Evolutionary conservation across 805 yeast species (phyloP), one percentile per base, ranked within the genome.

Genomic region (Saccharomycopsis selenospora): DNA sequence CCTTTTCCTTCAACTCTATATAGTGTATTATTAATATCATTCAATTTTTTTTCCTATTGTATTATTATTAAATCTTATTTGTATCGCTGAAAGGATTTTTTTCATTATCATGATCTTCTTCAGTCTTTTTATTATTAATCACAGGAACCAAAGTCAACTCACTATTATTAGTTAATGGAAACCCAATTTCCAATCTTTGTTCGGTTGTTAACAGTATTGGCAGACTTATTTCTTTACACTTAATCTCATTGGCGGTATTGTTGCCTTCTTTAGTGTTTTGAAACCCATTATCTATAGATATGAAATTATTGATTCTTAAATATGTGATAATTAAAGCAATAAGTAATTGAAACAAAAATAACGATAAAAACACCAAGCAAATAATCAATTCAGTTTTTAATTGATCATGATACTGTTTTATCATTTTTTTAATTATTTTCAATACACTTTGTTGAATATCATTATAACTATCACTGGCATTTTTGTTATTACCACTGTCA

Each of bases 331-430:
- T 17, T 1, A 60, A 25, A 0, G 74, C 81, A 22, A 71, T 59
- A 0, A 69, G 51, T 2, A 76, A 42, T 53, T 77, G 78, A 0
- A 71, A 3, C 0, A 68, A 1, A 84, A 85, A 82, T 1, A 76
- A 26, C 0, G 63, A 68, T 1, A 80, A 43, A 0, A 82, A 57
- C 0, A 61, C 66, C 3, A 69, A 28, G 0, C 81, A 67, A 2
- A 82, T 65, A 45, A 65, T 66, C 3, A 79, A 59, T 58, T 81
- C 86, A 17, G 65, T 48, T 53, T 62, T 55, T 4, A 79, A 52
- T 0, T 72, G 61, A 2, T 65, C 55, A 40, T 61, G 59, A 49
- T 70, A 73, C 6, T 59, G 56, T 2, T 52, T 43, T 5, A 76
- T 50, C 3, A 70, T 56, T 3, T 58, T 53, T 2, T 60, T 45